These are phyloP conservation scores for Pontederia crassipes DNA, from an alignment of 176 grass and related monocot species.

Conservation along the genomic window DNA sequence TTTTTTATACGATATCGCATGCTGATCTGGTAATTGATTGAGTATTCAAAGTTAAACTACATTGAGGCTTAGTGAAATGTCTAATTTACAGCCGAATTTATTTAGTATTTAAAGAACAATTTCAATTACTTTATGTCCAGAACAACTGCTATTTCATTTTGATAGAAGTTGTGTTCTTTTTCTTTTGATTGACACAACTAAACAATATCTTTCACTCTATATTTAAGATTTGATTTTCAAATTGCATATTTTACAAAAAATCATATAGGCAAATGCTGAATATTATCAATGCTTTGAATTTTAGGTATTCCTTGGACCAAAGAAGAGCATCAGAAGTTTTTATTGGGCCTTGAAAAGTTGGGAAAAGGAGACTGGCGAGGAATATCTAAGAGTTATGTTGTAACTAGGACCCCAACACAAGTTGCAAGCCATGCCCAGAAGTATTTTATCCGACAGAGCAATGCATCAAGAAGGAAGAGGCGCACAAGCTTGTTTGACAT, in stretches of 20 bases:
- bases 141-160: too few relatives aligned
- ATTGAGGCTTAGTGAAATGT: too few relatives aligned
- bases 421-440: constrained; percentile 96
- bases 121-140: too few relatives aligned
- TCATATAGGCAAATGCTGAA: not conserved
- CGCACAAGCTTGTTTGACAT: constrained; percentile 87
- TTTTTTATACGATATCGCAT: too few relatives aligned
- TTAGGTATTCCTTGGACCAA: constrained; percentile 86
- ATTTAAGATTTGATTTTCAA: not conserved
- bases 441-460: constrained; percentile 74
- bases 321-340: constrained; percentile 81
- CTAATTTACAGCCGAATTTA: too few relatives aligned
- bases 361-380: constrained; percentile 92
- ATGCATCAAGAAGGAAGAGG: constrained; percentile 63
- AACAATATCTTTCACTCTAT: not conserved
- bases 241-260: too few relatives aligned
- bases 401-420: constrained; percentile 84
- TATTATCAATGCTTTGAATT: constrained; percentile 4
- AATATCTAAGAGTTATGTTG: constrained; percentile 67
- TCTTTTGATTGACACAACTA: too few relatives aligned
- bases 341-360: constrained; percentile 69
- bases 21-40: too few relatives aligned
- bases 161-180: too few relatives aligned
- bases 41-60: too few relatives aligned
- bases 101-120: too few relatives aligned